A percentile compares a stretch with the other conserved stretches of the same genome.
Evolutionary conservation across 2,329 filamentous ascomycete species (phyloP).

Genomic region (Nemania sp.): DNA sequence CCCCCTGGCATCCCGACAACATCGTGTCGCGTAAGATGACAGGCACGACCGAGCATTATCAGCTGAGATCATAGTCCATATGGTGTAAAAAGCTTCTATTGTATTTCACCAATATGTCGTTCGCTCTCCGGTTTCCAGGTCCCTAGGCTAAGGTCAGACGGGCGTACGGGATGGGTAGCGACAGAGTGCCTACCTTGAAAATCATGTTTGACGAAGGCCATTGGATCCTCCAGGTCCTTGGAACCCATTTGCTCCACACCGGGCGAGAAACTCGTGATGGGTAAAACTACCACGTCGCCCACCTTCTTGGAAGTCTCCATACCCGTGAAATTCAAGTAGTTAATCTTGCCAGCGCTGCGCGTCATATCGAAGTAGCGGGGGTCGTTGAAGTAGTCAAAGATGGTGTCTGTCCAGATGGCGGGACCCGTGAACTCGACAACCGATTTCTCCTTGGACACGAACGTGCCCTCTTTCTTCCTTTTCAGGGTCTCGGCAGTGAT

Average conservation of each 20-base stretch:
- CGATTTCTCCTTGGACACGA: constrained; percentile 63
- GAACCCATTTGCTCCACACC: constrained; percentile 93
- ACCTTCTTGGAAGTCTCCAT: constrained; percentile 84
- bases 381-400: constrained; percentile 95
- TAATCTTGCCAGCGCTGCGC: constrained; percentile 72
- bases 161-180: not conserved
- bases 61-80: constrained; percentile 25
- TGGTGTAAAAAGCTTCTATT: constrained; percentile 33
- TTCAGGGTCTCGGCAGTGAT: constrained; percentile 82
- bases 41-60: constrained; percentile 1
- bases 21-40: constrained; percentile 1
- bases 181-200: constrained; percentile 75
- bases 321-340: constrained; percentile 86
- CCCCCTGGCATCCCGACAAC: not conserved
- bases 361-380: constrained; percentile 82
- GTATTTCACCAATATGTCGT: constrained; percentile 66
- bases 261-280: constrained; percentile 96
- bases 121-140: constrained; percentile 77
- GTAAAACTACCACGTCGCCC: constrained; percentile 89
- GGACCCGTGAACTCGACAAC: constrained; percentile 95
- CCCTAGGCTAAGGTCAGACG: constrained; percentile 51
- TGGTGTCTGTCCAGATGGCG: constrained; percentile 87
- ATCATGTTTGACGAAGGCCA: constrained; percentile 97
- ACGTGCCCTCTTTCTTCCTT: constrained; percentile 65
- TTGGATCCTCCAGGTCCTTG: constrained; percentile 83